Percentiles rank a stretch among this genome's conserved stretches.
These are phyloP conservation scores for Incumbomyces delicatus DNA, from an alignment of 2,329 filamentous ascomycete genomes.

Conservation along the genomic window DNA sequence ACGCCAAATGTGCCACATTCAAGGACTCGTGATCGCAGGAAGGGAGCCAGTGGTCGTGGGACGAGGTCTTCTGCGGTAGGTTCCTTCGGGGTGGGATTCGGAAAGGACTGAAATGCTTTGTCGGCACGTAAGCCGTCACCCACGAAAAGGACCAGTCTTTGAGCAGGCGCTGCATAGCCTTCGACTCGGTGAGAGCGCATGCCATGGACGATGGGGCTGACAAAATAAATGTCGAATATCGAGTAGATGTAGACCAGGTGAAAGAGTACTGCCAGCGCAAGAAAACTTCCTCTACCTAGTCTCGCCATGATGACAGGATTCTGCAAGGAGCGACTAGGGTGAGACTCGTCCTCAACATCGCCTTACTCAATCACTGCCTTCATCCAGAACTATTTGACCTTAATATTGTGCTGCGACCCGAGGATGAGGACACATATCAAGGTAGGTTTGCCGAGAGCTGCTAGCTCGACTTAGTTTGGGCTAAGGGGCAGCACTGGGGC, in stretches of 20 bases:
- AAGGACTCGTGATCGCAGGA: constrained; percentile 78
- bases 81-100: constrained; percentile 65
- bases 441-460: constrained; percentile 5
- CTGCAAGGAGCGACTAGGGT: constrained; percentile 19
- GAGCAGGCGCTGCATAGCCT: constrained; percentile 62
- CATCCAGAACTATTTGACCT: no score
- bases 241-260: constrained; percentile 89
- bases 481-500: no score
- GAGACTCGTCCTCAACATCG: constrained; percentile 6
- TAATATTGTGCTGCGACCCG: not conserved
- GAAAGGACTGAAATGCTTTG: constrained; percentile 91
- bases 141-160: constrained; percentile 85
- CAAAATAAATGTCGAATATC: constrained; percentile 98
- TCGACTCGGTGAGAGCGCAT: constrained; percentile 76
- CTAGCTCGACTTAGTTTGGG: not conserved
- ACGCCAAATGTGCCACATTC: constrained; percentile 91
- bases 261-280: constrained; percentile 81
- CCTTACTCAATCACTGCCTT: no score
- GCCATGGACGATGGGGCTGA: constrained; percentile 90
- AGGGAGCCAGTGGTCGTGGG: constrained; percentile 78
- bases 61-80: constrained; percentile 48
- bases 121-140: constrained; percentile 96
- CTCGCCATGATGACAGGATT: constrained; percentile 34
- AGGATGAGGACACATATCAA: not conserved
- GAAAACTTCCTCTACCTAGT: constrained; percentile 65